A percentile compares a stretch with the other conserved stretches of the same genome.
Conservation (phyloP, 2,329 filamentous ascomycete species). For the Myriosclerotinia duriaeana region DNA sequence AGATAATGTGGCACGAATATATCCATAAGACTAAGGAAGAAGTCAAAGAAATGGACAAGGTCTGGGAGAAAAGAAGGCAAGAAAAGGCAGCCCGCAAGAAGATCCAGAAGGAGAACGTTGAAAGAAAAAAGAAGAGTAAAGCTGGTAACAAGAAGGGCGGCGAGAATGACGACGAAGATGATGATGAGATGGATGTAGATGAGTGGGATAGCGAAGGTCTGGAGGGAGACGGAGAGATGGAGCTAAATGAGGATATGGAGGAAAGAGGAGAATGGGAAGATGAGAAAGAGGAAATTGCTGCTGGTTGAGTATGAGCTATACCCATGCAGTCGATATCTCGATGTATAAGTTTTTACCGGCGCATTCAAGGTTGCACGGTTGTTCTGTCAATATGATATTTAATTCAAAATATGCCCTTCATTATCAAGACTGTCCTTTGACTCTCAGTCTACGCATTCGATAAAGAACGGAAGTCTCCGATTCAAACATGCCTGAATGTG, state of each 20-base stretch:
- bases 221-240: constrained; percentile 40
- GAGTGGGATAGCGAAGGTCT: constrained; percentile 43
- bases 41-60: constrained; percentile 73
- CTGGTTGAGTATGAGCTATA: constrained; percentile 28
- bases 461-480: background rate
- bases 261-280: constrained; percentile 41
- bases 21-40: constrained; percentile 81
- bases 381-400: constrained; percentile 10
- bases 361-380: background rate
- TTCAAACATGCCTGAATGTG: background rate
- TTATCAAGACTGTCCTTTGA: background rate
- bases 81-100: constrained; percentile 81
- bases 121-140: constrained; percentile 70
- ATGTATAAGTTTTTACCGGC: constrained; percentile 9
- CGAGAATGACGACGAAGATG: constrained; percentile 53
- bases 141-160: constrained; percentile 49
- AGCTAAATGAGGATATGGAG: constrained; percentile 40
- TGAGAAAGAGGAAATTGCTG: constrained; percentile 40
- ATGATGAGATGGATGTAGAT: constrained; percentile 49
- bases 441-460: background rate
- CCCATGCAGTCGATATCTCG: background rate
- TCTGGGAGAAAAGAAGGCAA: constrained; percentile 73
- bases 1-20: constrained; percentile 97
- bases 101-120: constrained; percentile 86
- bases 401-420: constrained; percentile 1